Conservation (phyloP, 2,329 filamentous ascomycete species). For the Aspergillus clavatus region DNA sequence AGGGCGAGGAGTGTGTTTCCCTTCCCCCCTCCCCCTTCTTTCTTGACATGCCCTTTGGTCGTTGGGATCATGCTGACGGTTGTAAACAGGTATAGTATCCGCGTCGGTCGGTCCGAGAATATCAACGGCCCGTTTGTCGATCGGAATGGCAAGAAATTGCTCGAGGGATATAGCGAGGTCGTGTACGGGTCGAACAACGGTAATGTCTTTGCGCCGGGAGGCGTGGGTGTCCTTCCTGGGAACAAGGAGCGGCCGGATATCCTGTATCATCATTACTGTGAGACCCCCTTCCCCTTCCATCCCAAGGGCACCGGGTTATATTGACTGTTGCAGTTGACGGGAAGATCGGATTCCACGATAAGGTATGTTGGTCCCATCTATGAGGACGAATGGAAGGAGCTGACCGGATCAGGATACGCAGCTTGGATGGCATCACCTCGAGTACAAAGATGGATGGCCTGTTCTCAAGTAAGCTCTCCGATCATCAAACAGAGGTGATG, state of each 20-base stretch:
- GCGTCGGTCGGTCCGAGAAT: constrained; percentile 26
- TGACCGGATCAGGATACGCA: constrained; percentile 16
- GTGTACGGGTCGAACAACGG: constrained; percentile 33
- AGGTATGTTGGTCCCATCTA: not conserved
- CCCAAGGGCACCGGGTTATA: no score
- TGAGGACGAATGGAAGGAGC: constrained; percentile 9
- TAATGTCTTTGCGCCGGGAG: constrained; percentile 32
- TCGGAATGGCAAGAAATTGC: constrained; percentile 17
- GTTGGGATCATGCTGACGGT: no score
- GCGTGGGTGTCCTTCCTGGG: constrained; percentile 24
- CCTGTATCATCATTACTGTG: constrained; percentile 32
- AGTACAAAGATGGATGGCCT: constrained; percentile 32
- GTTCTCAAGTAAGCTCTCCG: constrained; percentile 4
- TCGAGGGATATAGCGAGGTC: constrained; percentile 25
- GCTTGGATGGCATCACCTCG: constrained; percentile 30
- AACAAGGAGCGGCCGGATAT: constrained; percentile 21
- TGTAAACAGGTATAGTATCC: constrained; percentile 25
- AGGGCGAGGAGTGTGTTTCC: constrained; percentile 20
- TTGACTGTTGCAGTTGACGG: not conserved
- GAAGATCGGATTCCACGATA: constrained; percentile 18
- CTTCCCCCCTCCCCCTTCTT: no score
- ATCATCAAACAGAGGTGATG: not conserved
- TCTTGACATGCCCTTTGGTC: no score
- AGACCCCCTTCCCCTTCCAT: not conserved
- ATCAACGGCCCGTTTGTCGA: constrained; percentile 29